Evolutionary conservation across 208 protist genomes (phyloP), one percentile per base, ranked within the genome.

Genomic region (Trypanosoma grayi): DNA sequence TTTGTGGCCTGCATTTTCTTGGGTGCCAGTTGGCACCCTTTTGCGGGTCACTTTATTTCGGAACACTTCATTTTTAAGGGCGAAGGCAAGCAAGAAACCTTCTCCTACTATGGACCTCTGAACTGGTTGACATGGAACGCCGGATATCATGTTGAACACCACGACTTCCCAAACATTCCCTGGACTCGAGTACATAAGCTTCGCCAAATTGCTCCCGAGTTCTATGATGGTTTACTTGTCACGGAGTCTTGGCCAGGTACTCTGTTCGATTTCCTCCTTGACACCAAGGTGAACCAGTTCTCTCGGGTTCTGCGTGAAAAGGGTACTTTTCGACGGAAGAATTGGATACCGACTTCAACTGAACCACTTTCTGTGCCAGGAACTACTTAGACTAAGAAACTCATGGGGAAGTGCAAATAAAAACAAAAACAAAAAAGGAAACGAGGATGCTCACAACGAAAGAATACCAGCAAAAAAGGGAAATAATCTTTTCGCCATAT

Each of bases 61-160:
- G 94, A 98, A 79, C 94, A 98, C 68, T 98, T 95, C 78, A 68
- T 93, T 34, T 93, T 95, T 55, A 62, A 67, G 25, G 74, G 70
- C 13, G 60, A 81, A 10, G 79, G 89, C 27, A 73, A 69, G n/a
- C 77, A 93, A 58, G 93, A 99, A 77, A 98, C 97, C 9, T 98
- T 98, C 66, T 98, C 94, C 6, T 99, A 99, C 72, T 98, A 99
- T 76, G 97, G 97, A 22, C 63, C 71, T 7, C 66, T 94, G 16
- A 98, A 98, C 77, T 83, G 54, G 50, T 30, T 98, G 22, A 78
- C 71, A 54, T 98, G 94, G 75, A 98, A 97, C 62, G 89, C 93
- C 0, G 94, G 97, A 16, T 98, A 99, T 77, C 97, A 99, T 73
- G 96, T 97, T 30, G 96, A 99, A 80, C 97, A 99, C 75, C 97